A percentile compares a stretch with the other conserved stretches of the same genome.
Evolutionary conservation across 805 yeast genomes (phyloP).

Genomic region (Henningerozyma blattae): DNA sequence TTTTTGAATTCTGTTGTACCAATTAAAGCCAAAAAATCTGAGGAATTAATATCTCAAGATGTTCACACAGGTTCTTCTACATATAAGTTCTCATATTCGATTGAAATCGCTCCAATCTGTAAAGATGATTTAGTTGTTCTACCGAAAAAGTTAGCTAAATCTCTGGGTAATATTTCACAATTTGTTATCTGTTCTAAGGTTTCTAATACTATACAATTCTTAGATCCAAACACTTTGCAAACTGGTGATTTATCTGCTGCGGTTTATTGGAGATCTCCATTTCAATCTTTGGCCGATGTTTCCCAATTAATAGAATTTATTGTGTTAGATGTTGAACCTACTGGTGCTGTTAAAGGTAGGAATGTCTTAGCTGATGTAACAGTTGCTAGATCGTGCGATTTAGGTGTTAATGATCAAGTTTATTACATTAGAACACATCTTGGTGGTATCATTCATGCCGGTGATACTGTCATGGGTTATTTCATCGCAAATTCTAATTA

Average conservation of each 20-base stretch:
- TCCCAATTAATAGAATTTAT: slow-evolving; percentile 75
- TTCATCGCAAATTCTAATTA: slow-evolving; percentile 75
- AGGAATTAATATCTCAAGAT: slow-evolving; percentile 84
- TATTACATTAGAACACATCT: slow-evolving; percentile 82
- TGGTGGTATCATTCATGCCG: slow-evolving; percentile 92
- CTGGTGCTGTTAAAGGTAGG: slow-evolving; percentile 68
- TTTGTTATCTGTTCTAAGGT: slow-evolving; percentile 77
- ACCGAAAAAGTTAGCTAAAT: slow-evolving; percentile 76
- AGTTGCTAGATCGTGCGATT: slow-evolving; percentile 77
- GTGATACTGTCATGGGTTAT: slow-evolving; percentile 91
- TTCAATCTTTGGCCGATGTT: slow-evolving; percentile 62
- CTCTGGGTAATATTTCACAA: slow-evolving; percentile 72
- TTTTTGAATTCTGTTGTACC: slow-evolving; percentile 82
- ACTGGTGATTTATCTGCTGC: slow-evolving; percentile 59
- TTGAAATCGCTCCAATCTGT: slow-evolving; percentile 93
- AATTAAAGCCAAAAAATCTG: slow-evolving; percentile 67
- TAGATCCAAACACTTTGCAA: slow-evolving; percentile 76
- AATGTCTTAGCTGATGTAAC: slow-evolving; percentile 81
- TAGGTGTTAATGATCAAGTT: slow-evolving; percentile 76
- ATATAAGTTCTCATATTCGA: slow-evolving; percentile 84
- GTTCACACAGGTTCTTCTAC: slow-evolving; percentile 81
- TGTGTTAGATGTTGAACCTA: slow-evolving; percentile 88
- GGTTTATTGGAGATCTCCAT: slow-evolving; percentile 75
- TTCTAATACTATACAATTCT: slow-evolving; percentile 71
- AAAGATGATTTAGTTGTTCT: slow-evolving; percentile 90